Base-by-base conservation (phyloP, 2,329 filamentous ascomycete genomes). In the Colletotrichum lini region DNA sequence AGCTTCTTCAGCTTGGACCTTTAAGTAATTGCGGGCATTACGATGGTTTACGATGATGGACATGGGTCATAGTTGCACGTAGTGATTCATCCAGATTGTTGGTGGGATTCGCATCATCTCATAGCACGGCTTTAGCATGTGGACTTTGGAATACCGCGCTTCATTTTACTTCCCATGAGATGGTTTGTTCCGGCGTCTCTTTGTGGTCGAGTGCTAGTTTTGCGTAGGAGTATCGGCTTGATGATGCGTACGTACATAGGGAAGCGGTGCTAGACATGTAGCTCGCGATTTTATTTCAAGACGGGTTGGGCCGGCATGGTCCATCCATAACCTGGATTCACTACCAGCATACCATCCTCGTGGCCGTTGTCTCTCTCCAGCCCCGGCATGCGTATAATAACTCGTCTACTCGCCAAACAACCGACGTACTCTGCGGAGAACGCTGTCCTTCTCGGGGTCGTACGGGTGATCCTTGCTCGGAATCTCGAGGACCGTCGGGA, bases 391-490 rank as follows among this genome's bases (percentile, higher is more conserved):
- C 26, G 7, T 13, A 63, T 45, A 57, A 2, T n/a, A 4, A 42
- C 12, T 42, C 13, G 23, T 74, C 80, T 89, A 95, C 85, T 95
- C 90, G 76, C 90, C 90, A 84, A 92, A 92, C 67, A 90, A 75
- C 70, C 88, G 85, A 73, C 88, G 85, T 56, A 99, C 96, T 75
- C 96, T 89, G 84, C 95, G 93, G 83, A 99, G 82, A 53, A 99
- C 96, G 79, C 96, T 98, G 82, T 99, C 96, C 87, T 99, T 99
- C 84, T 99, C 96, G 0, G 96, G 96, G 78, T 99, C 96, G 80
- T 99, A 99, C 2, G 96, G 96, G 81, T 99, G 96, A 82, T 99
- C 96, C 87, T 99, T 99, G 84, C 94, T 97, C 30, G 96, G 96
- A 72, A 99, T 98, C 83, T 99, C 96, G 69, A 99, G 90, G 65